A percentile compares a stretch with the other conserved stretches of the same genome.
phyloP scores from a whole-genome alignment of 345 rosid species.

The Toxicodendron radicans region DNA sequence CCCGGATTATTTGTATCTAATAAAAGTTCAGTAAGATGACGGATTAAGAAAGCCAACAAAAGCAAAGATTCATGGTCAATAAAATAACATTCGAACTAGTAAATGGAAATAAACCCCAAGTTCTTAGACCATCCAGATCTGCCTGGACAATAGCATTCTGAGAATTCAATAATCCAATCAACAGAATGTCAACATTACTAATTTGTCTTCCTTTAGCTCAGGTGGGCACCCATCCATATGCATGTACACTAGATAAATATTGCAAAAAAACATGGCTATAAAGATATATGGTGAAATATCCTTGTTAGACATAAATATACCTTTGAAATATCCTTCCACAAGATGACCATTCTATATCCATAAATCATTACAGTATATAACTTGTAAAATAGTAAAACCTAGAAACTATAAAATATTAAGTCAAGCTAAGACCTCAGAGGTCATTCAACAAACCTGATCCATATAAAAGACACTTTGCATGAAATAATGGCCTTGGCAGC shows the following conservation, averaged over 20 bases:
- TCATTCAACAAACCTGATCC: conserved; percentile 55
- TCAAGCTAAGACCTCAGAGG: background rate
- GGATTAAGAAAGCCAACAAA: background rate
- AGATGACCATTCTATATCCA: background rate
- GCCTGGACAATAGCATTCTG: too few relatives aligned
- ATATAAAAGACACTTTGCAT: conserved; percentile 76
- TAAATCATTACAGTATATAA: background rate
- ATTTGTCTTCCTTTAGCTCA: too few relatives aligned
- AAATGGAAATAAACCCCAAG: too few relatives aligned
- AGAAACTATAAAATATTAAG: background rate
- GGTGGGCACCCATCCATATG: too few relatives aligned
- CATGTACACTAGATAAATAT: too few relatives aligned
- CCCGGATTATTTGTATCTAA: conserved; percentile 83
- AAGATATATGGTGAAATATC: too few relatives aligned
- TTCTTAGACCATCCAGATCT: background rate
- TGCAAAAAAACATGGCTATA: too few relatives aligned
- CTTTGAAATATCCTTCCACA: background rate
- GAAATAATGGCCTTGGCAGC: conserved; percentile 96
- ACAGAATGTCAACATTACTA: too few relatives aligned
- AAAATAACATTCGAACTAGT: background rate
- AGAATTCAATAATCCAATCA: too few relatives aligned
- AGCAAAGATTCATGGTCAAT: background rate
- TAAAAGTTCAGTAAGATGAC: background rate
- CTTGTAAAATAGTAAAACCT: background rate
- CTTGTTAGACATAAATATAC: too few relatives aligned